Conservation (phyloP, 306 rosid species). For the Trifolium dubium region DNA sequence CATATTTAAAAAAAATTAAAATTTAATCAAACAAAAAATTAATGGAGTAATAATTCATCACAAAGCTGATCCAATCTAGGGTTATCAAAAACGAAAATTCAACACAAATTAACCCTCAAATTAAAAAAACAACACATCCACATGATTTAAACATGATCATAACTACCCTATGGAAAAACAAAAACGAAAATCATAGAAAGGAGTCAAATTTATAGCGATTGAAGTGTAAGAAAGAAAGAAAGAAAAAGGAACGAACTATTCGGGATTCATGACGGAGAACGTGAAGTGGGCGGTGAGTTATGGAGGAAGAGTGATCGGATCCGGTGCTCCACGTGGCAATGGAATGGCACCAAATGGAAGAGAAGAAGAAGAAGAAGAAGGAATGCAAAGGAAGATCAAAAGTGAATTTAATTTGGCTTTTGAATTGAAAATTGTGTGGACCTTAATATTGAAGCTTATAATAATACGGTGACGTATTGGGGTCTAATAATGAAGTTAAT, state of each 20-base stretch:
- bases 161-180: background rate
- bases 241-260: slow-evolving; percentile 43
- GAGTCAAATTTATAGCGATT: slow-evolving; percentile 14
- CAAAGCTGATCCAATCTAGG: slow-evolving; percentile 50
- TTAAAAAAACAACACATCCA: background rate
- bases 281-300: slow-evolving; percentile 27
- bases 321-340: slow-evolving; percentile 41
- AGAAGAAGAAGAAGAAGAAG: slow-evolving; percentile 18
- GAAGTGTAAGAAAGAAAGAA: background rate
- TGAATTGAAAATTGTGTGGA: slow-evolving; percentile 45
- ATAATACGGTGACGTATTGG: slow-evolving; percentile 34
- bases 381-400: slow-evolving; percentile 4
- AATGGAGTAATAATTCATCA: slow-evolving; percentile 16
- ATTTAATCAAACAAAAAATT: background rate
- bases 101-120: background rate
- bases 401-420: background rate
- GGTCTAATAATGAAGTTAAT: background rate
- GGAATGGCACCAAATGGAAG: slow-evolving; percentile 29
- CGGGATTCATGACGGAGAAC: slow-evolving; percentile 52
- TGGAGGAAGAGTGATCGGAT: slow-evolving; percentile 25
- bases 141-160: background rate
- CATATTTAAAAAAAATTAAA: background rate
- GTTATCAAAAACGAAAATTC: slow-evolving; percentile 21
- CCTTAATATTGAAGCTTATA: background rate
- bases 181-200: background rate